Conservation (phyloP, 176 grass and related monocot genomes). For the Hordeum marinum region DNA sequence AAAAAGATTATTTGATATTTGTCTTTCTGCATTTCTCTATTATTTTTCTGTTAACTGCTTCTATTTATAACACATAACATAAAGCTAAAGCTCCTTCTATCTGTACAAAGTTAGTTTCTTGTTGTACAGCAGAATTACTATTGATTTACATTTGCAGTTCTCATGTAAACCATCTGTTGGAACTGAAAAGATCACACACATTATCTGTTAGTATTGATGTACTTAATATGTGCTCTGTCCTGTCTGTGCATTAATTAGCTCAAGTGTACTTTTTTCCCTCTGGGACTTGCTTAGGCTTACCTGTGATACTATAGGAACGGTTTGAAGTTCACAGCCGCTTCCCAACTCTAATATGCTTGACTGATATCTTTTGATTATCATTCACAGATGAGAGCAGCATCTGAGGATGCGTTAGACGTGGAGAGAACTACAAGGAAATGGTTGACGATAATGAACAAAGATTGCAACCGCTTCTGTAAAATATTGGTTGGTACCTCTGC, state of each 20-base stretch:
- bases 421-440: slow-evolving; percentile 79
- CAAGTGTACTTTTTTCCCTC: background rate
- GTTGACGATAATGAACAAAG: slow-evolving; percentile 83
- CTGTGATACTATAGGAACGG: background rate
- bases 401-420: slow-evolving; percentile 63
- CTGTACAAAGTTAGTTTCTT: background rate
- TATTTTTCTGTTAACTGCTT: background rate
- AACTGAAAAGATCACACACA: background rate
- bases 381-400: slow-evolving; percentile 63
- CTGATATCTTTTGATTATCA: slow-evolving; percentile 20
- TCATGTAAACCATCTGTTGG: background rate
- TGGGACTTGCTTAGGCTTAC: background rate
- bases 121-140: background rate
- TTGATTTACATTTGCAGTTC: background rate
- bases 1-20: background rate
- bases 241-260: background rate
- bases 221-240: background rate
- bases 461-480: slow-evolving; percentile 98
- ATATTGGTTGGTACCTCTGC: slow-evolving; percentile 62
- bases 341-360: slow-evolving; percentile 14
- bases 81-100: background rate
- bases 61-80: background rate
- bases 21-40: background rate
- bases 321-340: slow-evolving; percentile 7
- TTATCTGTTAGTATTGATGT: background rate